These are phyloP conservation scores for Yamadazyma kanchanaburiensis DNA, from an alignment of 1,139 yeast genomes.

Conservation along the genomic window DNA sequence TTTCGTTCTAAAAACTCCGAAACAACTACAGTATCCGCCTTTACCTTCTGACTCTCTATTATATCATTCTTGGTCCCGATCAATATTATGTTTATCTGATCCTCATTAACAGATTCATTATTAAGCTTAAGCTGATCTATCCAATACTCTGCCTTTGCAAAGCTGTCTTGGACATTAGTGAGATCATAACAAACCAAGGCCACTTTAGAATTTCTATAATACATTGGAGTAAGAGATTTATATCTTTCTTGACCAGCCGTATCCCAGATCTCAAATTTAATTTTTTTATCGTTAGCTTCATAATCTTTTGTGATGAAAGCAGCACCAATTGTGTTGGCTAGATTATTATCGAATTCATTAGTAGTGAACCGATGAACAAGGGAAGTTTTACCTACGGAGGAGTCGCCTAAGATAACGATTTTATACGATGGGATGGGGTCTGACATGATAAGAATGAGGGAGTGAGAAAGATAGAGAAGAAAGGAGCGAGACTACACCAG, in stretches of 20 bases:
- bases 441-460: slow-evolving; percentile 1
- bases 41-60: too few species aligned
- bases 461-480: slow-evolving; percentile 1
- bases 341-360: slow-evolving; percentile 31
- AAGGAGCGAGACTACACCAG: neutral
- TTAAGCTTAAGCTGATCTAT: slow-evolving; percentile 36
- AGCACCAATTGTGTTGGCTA: slow-evolving; percentile 49
- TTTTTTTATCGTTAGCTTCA: slow-evolving; percentile 15
- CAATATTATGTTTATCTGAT: slow-evolving; percentile 20
- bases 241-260: slow-evolving; percentile 54
- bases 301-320: slow-evolving; percentile 43
- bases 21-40: slow-evolving; percentile 3
- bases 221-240: slow-evolving; percentile 48
- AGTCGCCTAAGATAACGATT: slow-evolving; percentile 44
- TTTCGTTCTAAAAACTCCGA: slow-evolving; percentile 9
- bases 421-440: slow-evolving; percentile 20
- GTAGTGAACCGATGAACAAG: slow-evolving; percentile 42
- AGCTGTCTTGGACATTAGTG: slow-evolving; percentile 28
- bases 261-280: slow-evolving; percentile 49
- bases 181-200: slow-evolving; percentile 41
- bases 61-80: slow-evolving; percentile 37
- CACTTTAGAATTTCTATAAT: slow-evolving; percentile 43
- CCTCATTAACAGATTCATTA: slow-evolving; percentile 15
- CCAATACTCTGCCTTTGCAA: slow-evolving; percentile 44
- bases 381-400: slow-evolving; percentile 47